Conservation (phyloP, 805 yeast genomes). For the Debaryomyces tyrocola region DNA sequence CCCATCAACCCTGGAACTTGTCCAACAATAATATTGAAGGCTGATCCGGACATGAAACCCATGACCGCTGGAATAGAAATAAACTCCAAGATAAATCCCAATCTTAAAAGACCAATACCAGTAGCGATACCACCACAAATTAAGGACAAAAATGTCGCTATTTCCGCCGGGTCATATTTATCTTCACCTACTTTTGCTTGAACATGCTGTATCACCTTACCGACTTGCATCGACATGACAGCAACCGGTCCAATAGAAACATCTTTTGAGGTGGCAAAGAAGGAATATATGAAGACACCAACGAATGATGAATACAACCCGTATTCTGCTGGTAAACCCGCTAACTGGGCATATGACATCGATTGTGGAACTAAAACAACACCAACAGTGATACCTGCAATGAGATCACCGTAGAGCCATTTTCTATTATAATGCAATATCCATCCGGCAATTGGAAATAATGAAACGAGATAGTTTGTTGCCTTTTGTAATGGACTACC, state of each 20-base stretch:
- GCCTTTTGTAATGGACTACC: conserved; percentile 40
- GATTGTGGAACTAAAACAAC: conserved; percentile 92
- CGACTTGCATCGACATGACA: conserved; percentile 86
- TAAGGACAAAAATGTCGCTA: conserved; percentile 78
- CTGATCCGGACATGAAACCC: conserved; percentile 96
- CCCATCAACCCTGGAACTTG: conserved; percentile 91
- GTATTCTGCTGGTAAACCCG: conserved; percentile 76
- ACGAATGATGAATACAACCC: conserved; percentile 91
- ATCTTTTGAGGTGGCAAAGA: conserved; percentile 94
- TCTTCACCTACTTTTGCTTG: conserved; percentile 40
- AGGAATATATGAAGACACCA: conserved; percentile 84
- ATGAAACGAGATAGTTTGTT: conserved; percentile 53
- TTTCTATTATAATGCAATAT: conserved; percentile 74
- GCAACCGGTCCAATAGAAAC: conserved; percentile 97
- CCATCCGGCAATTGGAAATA: conserved; percentile 86
- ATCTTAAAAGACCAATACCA: conserved; percentile 77
- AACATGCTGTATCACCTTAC: conserved; percentile 71
- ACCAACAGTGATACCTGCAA: conserved; percentile 94
- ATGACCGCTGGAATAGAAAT: conserved; percentile 89
- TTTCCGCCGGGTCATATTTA: conserved; percentile 58
- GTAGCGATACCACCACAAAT: conserved; percentile 84
- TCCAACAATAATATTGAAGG: conserved; percentile 76
- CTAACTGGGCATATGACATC: conserved; percentile 91
- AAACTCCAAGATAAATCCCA: conserved; percentile 86
- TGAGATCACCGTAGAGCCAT: conserved; percentile 81